A percentile compares a stretch with the other conserved stretches of the same genome.
phyloP scores from a whole-genome alignment of 23 red algal species.

The Rhodosorus marinus region DNA sequence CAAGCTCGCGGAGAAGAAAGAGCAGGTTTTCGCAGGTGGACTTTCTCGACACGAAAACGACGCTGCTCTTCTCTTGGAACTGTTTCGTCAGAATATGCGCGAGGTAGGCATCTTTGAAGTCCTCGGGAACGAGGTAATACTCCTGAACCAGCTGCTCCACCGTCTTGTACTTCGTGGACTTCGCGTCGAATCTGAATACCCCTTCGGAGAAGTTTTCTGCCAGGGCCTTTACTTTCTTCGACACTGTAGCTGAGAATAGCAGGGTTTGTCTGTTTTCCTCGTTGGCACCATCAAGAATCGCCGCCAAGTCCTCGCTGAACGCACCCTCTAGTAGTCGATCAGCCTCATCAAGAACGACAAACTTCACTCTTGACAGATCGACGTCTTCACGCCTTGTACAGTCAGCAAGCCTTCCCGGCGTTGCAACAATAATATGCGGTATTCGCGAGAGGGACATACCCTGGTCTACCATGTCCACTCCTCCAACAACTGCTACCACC shows the following conservation, averaged over 20 bases:
- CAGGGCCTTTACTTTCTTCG: too few species aligned
- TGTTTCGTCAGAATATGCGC: conserved; percentile 28
- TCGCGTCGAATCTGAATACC: conserved; percentile 42
- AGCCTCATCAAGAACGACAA: conserved; percentile 92
- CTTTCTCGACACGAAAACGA: conserved; percentile 43
- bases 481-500: conserved; percentile 67
- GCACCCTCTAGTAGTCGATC: conserved; percentile 83
- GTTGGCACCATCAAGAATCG: too few species aligned
- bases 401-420: conserved; percentile 63
- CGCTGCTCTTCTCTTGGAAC: conserved; percentile 11
- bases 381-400: conserved; percentile 35
- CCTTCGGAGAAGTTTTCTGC: not conserved
- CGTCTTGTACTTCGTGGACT: conserved; percentile 21
- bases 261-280: too few species aligned
- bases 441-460: conserved; percentile 26
- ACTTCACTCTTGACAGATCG: conserved; percentile 64
- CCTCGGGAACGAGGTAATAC: conserved; percentile 39
- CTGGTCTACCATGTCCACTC: conserved; percentile 57
- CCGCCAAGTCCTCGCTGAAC: too few species aligned
- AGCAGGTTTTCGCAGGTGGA: conserved; percentile 21
- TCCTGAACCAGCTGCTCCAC: conserved; percentile 32
- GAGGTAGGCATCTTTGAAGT: conserved; percentile 68
- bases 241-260: too few species aligned
- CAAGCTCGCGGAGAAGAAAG: conserved; percentile 29
- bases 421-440: conserved; percentile 83